Base-by-base conservation (phyloP, 2,329 filamentous ascomycete species). In the Penicillium aurantiogriseum region DNA sequence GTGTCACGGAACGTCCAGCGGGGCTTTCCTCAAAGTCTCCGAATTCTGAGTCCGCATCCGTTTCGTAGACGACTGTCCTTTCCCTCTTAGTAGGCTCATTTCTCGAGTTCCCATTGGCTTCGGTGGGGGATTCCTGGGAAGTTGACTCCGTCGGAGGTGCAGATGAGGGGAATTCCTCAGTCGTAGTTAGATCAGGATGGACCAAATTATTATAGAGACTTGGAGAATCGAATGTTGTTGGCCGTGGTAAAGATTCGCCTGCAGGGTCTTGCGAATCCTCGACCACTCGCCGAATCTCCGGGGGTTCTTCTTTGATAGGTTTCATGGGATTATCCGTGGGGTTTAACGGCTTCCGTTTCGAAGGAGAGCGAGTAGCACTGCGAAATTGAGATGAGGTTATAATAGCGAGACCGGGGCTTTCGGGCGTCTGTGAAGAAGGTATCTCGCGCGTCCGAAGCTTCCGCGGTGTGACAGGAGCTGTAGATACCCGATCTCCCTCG, bases 381-480 rank as follows among this genome's bases (percentile, higher is more conserved):
- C 61, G 65, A 40, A 74, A 71, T 44, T 73, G 69, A 33, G 70
- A 74, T 10, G 73, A 71, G n/a, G 73, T 69, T 31, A 74, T 69
- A n/a, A 74, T 60, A 11, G 68, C 67, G 15, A 76, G 45, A 2
- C 71, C 72, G 21, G 75, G 74, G 44, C 75, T 77, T 62, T 77
- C 75, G 1, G 76, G 76, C 8, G 76, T 77, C 40, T 78, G 76
- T 7, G 75, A 77, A 4, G 76, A 78, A 5, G 74, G 76, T 53
- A 78, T 71, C 52, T 76, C 74, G 9, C 67, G 58, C 45, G 58
- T 70, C 19, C 56, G 60, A 33, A 50, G 51, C 58, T 74, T 77
- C 42, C 61, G 66, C 6, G 75, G 75, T 1, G 75, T 78, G 7
- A 63, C 53, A 33, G 71, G 72, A 13, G 33, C 39, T 27, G 39